Conservation (phyloP, 1,139 yeast genomes). For the Martiniozyma asiatica region DNA sequence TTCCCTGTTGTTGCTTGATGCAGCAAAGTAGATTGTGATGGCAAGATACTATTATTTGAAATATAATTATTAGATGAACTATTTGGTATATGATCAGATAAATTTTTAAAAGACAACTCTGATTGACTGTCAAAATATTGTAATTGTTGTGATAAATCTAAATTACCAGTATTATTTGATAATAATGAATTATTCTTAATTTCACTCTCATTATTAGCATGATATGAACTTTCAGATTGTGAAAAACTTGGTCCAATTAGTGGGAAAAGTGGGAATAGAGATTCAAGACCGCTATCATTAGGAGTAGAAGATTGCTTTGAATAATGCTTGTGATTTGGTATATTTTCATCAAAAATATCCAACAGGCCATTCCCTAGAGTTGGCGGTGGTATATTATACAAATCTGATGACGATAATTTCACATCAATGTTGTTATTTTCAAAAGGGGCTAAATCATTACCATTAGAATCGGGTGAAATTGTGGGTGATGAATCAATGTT, state of each 20-base stretch:
- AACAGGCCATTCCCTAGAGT: conserved; percentile 28
- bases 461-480: neutral
- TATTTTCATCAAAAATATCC: conserved; percentile 24
- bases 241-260: conserved; percentile 32
- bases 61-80: conserved; percentile 1
- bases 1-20: conserved; percentile 7
- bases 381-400: conserved; percentile 22
- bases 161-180: conserved; percentile 3
- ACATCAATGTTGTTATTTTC: neutral
- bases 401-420: conserved; percentile 5
- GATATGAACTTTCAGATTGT: conserved; percentile 10
- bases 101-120: conserved; percentile 13
- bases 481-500: conserved; percentile 9
- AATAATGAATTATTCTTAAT: conserved; percentile 1
- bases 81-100: conserved; percentile 12
- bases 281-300: conserved; percentile 16
- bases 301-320: conserved; percentile 1
- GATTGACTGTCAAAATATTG: too few species aligned
- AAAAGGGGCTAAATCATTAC: neutral
- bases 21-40: conserved; percentile 7
- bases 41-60: too few species aligned
- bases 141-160: neutral
- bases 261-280: conserved; percentile 41
- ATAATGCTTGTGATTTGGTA: neutral
- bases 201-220: conserved; percentile 4